phyloP scores from a whole-genome alignment of 2,329 filamentous ascomycete species.

The Tetracladium maxilliforme region DNA sequence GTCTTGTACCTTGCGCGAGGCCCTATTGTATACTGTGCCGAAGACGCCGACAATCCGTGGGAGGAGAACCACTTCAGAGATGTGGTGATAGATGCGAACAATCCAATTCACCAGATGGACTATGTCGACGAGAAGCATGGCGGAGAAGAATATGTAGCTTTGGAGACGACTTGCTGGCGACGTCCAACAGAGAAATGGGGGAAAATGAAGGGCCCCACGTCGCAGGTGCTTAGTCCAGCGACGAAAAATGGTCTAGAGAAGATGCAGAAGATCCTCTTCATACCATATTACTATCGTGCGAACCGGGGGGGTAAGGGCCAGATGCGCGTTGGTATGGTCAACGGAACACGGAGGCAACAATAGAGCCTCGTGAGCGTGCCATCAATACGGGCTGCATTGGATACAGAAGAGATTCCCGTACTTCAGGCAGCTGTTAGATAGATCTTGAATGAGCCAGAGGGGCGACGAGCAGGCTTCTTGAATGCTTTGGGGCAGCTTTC shows the following conservation, averaged over 20 bases:
- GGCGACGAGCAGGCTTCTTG: no score
- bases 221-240: conserved; percentile 7
- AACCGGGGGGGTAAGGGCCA: conserved; percentile 34
- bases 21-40: conserved; percentile 44
- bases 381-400: no score
- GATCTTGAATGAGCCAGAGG: no score
- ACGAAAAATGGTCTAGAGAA: conserved; percentile 6
- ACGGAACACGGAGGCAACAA: no score
- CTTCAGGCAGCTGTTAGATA: no score
- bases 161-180: conserved; percentile 9
- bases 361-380: no score
- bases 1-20: conserved; percentile 38
- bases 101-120: conserved; percentile 9
- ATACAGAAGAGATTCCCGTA: no score
- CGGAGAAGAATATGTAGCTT: conserved; percentile 13
- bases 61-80: conserved; percentile 38
- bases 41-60: conserved; percentile 42
- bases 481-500: no score
- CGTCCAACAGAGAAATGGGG: conserved; percentile 9
- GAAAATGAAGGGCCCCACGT: no score
- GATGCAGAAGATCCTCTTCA: conserved; percentile 22
- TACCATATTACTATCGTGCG: conserved; percentile 36
- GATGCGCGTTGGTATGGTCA: conserved; percentile 33
- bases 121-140: conserved; percentile 8
- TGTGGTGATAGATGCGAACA: conserved; percentile 1